These are phyloP conservation scores for Chaetoscypha palmicola DNA, from an alignment of 2,329 filamentous ascomycete genomes.

Conservation along the genomic window DNA sequence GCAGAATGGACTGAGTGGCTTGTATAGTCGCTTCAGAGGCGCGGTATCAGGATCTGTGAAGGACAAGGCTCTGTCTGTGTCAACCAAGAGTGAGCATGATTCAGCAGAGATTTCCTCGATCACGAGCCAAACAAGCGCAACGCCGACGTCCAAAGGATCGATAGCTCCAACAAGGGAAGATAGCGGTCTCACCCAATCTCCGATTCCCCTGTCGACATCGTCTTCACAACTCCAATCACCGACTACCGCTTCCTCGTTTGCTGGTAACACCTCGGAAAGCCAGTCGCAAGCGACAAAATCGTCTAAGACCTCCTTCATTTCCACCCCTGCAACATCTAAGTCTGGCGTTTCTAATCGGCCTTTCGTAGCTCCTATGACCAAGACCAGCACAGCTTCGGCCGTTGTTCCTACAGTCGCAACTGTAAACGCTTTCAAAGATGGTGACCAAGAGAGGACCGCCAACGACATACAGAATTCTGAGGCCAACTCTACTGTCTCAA, in stretches of 20 bases:
- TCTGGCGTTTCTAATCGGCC: conserved; percentile 22
- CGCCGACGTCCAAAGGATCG: conserved; percentile 37
- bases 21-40: conserved; percentile 80
- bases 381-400: conserved; percentile 27
- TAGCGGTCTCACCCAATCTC: conserved; percentile 33
- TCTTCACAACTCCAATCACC: conserved; percentile 30
- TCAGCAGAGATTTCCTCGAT: conserved; percentile 38
- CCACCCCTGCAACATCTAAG: conserved; percentile 27
- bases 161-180: conserved; percentile 36
- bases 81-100: conserved; percentile 35
- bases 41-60: conserved; percentile 64
- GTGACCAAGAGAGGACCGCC: conserved; percentile 37
- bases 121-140: conserved; percentile 36
- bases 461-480: conserved; percentile 20
- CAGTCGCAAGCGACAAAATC: conserved; percentile 28
- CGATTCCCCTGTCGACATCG: conserved; percentile 23
- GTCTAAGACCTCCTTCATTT: conserved; percentile 27
- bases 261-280: conserved; percentile 24
- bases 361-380: conserved; percentile 27
- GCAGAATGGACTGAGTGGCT: conserved; percentile 78
- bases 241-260: conserved; percentile 26
- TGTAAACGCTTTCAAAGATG: conserved; percentile 42
- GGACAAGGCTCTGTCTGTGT: conserved; percentile 37
- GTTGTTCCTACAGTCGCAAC: conserved; percentile 40
- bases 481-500: conserved; percentile 1